Evolutionary conservation across 2,329 filamentous ascomycete genomes (phyloP).

Genomic region (Paraphaeosphaeria minitans): DNA sequence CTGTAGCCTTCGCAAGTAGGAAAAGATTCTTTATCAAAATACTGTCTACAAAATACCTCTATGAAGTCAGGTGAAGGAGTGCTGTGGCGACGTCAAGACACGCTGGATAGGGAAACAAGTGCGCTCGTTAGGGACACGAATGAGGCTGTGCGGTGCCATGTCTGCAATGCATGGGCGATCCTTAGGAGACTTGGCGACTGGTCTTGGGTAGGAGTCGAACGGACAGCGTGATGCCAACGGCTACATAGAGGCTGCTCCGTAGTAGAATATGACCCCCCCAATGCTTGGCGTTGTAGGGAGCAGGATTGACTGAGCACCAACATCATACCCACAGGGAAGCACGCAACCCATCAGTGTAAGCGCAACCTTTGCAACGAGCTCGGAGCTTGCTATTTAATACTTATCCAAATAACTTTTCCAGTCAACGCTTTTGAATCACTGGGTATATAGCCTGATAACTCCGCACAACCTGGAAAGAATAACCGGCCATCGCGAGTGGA

Average conservation of each 20-base stretch:
- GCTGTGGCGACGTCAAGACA: slow-evolving; percentile 5
- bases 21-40: background rate
- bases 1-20: background rate
- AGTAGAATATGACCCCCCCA: background rate
- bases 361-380: background rate
- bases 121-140: background rate
- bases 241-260: background rate
- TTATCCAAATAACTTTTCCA: too few species aligned
- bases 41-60: background rate
- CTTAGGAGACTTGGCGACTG: background rate
- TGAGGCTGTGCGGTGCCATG: slow-evolving; percentile 1
- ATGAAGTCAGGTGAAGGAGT: background rate
- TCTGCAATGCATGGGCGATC: background rate
- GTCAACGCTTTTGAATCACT: background rate
- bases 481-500: background rate
- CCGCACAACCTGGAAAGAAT: background rate
- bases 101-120: background rate
- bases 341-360: background rate
- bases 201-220: background rate
- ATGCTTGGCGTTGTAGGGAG: background rate
- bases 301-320: background rate
- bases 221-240: too few species aligned
- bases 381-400: background rate
- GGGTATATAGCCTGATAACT: background rate
- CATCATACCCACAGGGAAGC: background rate